A percentile compares a stretch with the other conserved stretches of the same genome.
Conservation (phyloP, 306 rosid species). For the Quercus bicolor region DNA sequence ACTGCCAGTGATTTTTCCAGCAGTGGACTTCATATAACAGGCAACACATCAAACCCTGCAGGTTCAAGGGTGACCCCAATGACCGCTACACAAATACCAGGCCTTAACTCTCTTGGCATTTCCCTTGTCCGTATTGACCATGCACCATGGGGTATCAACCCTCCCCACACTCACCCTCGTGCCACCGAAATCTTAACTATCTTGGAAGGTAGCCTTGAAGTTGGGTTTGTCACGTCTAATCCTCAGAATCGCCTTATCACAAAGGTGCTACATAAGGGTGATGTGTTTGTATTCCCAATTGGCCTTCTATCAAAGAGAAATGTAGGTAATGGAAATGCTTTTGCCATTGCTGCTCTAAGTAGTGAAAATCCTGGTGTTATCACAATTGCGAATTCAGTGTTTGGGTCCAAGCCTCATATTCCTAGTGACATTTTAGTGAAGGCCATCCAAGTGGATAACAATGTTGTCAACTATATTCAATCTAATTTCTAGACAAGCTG, state of each 20-base stretch:
- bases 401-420: slow-evolving; percentile 31
- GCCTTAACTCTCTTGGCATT: slow-evolving; percentile 31
- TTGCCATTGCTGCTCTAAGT: slow-evolving; percentile 32
- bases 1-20: slow-evolving; percentile 28
- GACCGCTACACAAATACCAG: slow-evolving; percentile 21
- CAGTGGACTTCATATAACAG: slow-evolving; percentile 23
- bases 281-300: slow-evolving; percentile 31
- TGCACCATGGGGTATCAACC: slow-evolving; percentile 24
- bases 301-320: slow-evolving; percentile 37
- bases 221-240: slow-evolving; percentile 36
- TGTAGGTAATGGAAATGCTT: slow-evolving; percentile 10
- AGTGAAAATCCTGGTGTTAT: slow-evolving; percentile 37
- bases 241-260: slow-evolving; percentile 17
- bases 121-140: slow-evolving; percentile 27
- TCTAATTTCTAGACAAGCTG: too few species aligned
- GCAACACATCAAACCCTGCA: slow-evolving; percentile 26
- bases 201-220: slow-evolving; percentile 30
- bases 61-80: slow-evolving; percentile 25
- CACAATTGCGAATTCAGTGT: slow-evolving; percentile 29
- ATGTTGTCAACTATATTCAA: neutral
- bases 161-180: slow-evolving; percentile 34
- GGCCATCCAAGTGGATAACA: slow-evolving; percentile 24
- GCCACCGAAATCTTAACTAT: slow-evolving; percentile 26
- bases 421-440: slow-evolving; percentile 23
- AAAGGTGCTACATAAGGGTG: slow-evolving; percentile 21